Percentiles rank a stretch among this genome's conserved stretches.
Conservation (phyloP, 805 yeast species). For the Monosporozyma siamensis region DNA sequence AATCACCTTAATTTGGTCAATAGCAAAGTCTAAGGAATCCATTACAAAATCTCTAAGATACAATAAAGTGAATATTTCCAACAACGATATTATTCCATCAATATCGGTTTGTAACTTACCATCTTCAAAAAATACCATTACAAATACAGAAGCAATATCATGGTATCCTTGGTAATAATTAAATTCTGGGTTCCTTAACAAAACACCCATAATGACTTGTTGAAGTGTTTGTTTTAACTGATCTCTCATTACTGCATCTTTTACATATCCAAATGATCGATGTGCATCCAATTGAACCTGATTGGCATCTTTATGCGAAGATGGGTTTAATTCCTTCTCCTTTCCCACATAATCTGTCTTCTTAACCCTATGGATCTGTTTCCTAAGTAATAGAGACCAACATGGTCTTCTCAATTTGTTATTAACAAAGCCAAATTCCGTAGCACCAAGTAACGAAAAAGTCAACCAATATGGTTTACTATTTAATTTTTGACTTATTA, state of each 20-base stretch:
- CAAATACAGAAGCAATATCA: conserved; percentile 65
- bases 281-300: conserved; percentile 75
- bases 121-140: conserved; percentile 38
- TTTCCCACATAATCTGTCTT: neutral
- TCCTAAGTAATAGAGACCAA: conserved; percentile 26
- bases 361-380: conserved; percentile 8
- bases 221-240: conserved; percentile 19
- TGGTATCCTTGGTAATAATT: conserved; percentile 90
- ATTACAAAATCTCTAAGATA: conserved; percentile 83
- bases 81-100: conserved; percentile 32
- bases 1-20: conserved; percentile 56
- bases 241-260: conserved; percentile 14
- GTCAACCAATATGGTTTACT: conserved; percentile 1
- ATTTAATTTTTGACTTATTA: conserved; percentile 2
- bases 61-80: conserved; percentile 48
- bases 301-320: conserved; percentile 54
- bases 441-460: conserved; percentile 15
- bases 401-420: conserved; percentile 11
- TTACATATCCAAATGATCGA: conserved; percentile 46
- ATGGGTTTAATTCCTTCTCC: neutral
- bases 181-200: conserved; percentile 52
- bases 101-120: neutral
- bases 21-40: conserved; percentile 53
- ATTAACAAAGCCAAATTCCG: conserved; percentile 21
- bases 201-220: conserved; percentile 40